Evolutionary conservation across 2,329 filamentous ascomycete species (phyloP).

Genomic region (Nothopassalora personata): DNA sequence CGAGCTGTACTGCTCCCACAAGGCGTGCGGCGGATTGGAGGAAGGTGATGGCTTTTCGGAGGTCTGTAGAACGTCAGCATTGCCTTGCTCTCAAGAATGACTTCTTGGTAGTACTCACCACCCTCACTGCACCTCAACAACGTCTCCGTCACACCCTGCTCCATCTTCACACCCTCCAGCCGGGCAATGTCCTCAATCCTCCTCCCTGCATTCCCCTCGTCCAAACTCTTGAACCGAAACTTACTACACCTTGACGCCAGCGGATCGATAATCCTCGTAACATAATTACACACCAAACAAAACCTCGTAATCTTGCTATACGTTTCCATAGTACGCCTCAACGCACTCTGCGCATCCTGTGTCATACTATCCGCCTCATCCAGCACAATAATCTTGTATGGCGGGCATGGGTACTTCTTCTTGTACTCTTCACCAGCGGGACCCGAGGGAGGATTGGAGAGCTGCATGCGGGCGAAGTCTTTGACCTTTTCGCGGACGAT

Average conservation of each 20-base stretch:
- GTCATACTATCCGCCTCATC: constrained; percentile 99
- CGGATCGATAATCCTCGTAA: constrained; percentile 95
- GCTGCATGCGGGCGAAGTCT: constrained; percentile 91
- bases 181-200: constrained; percentile 77
- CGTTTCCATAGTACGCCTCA: constrained; percentile 95
- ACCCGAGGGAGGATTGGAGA: constrained; percentile 68
- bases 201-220: constrained; percentile 74
- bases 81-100: not conserved
- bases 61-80: constrained; percentile 48
- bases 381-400: constrained; percentile 97
- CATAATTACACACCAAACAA: constrained; percentile 97
- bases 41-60: constrained; percentile 94
- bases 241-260: constrained; percentile 92
- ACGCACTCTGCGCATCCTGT: constrained; percentile 89
- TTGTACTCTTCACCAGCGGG: constrained; percentile 56
- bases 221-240: constrained; percentile 94
- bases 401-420: constrained; percentile 79
- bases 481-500: constrained; percentile 98
- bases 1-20: constrained; percentile 58
- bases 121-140: constrained; percentile 86
- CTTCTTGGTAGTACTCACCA: not conserved
- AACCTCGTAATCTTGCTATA: constrained; percentile 96
- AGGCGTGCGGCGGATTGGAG: constrained; percentile 89
- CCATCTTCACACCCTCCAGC: constrained; percentile 69
- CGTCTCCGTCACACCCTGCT: constrained; percentile 73